Evolutionary conservation across 1,284 basidiomycete species (phyloP), one percentile per base, ranked within the genome.

Genomic region (Austropuccinia psidii): DNA sequence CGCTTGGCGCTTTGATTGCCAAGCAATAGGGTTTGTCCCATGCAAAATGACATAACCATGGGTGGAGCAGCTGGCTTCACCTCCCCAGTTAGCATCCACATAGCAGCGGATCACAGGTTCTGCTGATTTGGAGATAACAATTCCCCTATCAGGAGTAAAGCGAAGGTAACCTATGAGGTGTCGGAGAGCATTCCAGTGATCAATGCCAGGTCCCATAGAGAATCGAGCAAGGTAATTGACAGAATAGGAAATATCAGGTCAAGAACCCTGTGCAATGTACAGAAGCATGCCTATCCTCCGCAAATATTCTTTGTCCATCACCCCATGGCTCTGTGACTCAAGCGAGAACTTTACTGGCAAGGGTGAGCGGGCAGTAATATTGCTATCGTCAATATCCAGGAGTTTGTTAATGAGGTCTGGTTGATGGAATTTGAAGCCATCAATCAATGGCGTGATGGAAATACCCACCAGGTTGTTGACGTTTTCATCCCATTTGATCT

Each of bases 41-140:
- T 13, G 19, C 17, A 8, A 7, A 7, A 33, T 29, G 24, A 57
- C 7, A 27, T 35, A 60, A 4, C 57, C 29, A 37, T 60, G 57
- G n/a, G 21, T 9, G 4, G 54, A 57, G 8, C 35, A 9, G 31
- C 15, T 6, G 2, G n/a, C 35, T 13, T 60, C 35, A 37, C 57
- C 57, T 2, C 57, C 57, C 57, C 57, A 60, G 35, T 60, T 60
- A 8, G 57, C 57, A 60, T 60, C 57, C 6, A 60, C 35, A 39
- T 33, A 60, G n/a, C n/a, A 24, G 8, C n/a, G 7, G n/a, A 29
- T 31, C 50, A 54, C 33, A 11, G 27, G 27, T 4, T 27, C 11
- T 4, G 50, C 7, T 6, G 50, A 31, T 13, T 54, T 54, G 19
- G 50, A 54, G 5, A 54, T 24, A 11, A 54, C 27, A 54, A n/a